Evolutionary conservation across 306 rosid genomes (phyloP), one percentile per base, ranked within the genome.

Genomic region (Benincasa hispida): DNA sequence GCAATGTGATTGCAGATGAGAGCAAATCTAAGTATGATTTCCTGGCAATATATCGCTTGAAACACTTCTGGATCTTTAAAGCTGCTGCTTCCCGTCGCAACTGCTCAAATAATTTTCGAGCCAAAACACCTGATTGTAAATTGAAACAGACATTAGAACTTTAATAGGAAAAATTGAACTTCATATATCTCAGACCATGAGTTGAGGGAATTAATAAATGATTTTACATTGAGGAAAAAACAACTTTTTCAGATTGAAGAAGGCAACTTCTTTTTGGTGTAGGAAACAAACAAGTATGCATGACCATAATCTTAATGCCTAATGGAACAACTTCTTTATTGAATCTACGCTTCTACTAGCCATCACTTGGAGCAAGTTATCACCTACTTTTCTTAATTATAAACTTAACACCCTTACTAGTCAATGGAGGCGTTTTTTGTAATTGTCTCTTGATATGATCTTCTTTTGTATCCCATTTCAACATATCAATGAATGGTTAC

Each of bases 81-180:
- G 97, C 99, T 72, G 92, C 98, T 75, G 98, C 99, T 86, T 89
- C 90, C 58, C 85, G 86, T 27, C 92, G 90, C 84, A 95, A 81
- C 81, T 89, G 81, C 87, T 92, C 98, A 72, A 78, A 95, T 53
- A 89, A 85, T 79, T 90, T 87, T 51, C 99, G 96, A 57, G 96
- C 90, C 85, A 85, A 84, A 63, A 86, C 83, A 78, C 98, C 99
- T 95, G 72, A 81, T 79, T n/a, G 39, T 57, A 65, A 81, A 84
- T 79, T 67, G 84, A 81, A 78, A 76, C 70, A 78, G 34, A 48
- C 57, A 60, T 50, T 79, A 73, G 39, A 32, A 47, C 7, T 75
- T 9, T 76, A 50, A 75, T 62, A 25, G 75, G 10, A 32, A 13
- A 56, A 5, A 53, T 48, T 17, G 32, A 79, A 57, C 62, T 73